Conservation (phyloP, 1,284 basidiomycete genomes). For the Schizophyllum commune region DNA sequence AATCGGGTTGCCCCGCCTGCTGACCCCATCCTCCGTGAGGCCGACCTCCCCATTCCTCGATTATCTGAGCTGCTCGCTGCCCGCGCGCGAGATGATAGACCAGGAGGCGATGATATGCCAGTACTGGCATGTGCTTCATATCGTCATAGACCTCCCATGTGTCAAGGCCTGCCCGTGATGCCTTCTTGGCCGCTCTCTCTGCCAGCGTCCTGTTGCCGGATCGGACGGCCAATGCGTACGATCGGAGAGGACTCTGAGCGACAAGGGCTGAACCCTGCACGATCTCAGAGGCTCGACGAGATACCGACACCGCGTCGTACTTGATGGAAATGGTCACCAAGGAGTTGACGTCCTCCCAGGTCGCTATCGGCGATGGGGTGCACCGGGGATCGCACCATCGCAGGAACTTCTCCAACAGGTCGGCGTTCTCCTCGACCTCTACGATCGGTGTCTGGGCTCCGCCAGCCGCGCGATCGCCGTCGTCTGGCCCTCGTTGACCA, state of each 20-base stretch:
- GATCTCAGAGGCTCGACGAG: background rate
- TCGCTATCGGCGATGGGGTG: background rate
- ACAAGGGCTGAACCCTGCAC: background rate
- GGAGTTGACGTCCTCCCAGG: conserved; percentile 41
- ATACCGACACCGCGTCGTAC: background rate
- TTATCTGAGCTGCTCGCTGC: background rate
- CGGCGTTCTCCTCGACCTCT: background rate
- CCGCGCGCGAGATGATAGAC: background rate
- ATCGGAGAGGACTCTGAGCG: background rate
- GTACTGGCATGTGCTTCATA: background rate
- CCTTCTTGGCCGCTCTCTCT: background rate
- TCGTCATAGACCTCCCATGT: background rate
- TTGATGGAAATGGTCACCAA: conserved; percentile 45
- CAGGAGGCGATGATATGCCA: background rate
- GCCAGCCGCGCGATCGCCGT: background rate
- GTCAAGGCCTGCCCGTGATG: background rate
- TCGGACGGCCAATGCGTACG: background rate
- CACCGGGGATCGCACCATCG: background rate
- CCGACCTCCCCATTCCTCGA: background rate
- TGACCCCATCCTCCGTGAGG: no score
- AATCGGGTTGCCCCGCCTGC: no score
- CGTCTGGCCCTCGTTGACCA: background rate
- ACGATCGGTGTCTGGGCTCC: background rate
- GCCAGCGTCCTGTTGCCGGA: background rate
- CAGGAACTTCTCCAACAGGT: background rate